These are phyloP conservation scores for Malus asiatica DNA, from an alignment of 306 rosid species.

Conservation along the genomic window DNA sequence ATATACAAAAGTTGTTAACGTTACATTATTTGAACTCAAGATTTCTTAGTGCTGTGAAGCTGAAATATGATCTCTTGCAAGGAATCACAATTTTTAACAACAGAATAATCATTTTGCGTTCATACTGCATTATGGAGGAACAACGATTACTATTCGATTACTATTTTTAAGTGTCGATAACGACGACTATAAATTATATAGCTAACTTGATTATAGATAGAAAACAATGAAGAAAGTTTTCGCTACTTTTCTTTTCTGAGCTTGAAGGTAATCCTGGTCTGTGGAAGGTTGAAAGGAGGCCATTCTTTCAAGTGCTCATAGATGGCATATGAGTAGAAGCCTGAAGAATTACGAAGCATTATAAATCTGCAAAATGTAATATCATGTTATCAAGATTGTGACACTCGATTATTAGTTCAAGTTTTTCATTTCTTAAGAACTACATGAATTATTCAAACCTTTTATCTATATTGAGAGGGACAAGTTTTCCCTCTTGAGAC, in stretches of 20 bases:
- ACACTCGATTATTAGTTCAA: not conserved
- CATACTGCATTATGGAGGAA: no score
- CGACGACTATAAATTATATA: no score
- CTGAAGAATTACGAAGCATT: slow-evolving; percentile 20
- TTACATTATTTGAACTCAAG: no score
- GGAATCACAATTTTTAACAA: no score
- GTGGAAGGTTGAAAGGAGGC: slow-evolving; percentile 30
- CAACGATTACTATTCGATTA: no score
- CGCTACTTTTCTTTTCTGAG: slow-evolving; percentile 21
- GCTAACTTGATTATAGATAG: not conserved
- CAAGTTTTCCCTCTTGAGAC: slow-evolving; percentile 14
- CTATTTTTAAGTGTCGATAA: no score
- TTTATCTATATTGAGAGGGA: slow-evolving; percentile 26
- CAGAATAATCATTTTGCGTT: no score
- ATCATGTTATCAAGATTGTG: no score
- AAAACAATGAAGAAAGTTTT: not conserved
- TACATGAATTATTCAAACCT: not conserved
- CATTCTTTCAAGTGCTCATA: slow-evolving; percentile 26
- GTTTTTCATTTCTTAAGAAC: not conserved
- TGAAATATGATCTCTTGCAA: no score
- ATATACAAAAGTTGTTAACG: no score
- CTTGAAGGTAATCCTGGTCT: slow-evolving; percentile 22
- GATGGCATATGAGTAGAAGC: slow-evolving; percentile 26
- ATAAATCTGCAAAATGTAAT: slow-evolving; percentile 9
- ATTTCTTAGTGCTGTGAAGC: no score